Base-by-base conservation (phyloP, 148 eudicot species). In the Nepenthes gracilis region DNA sequence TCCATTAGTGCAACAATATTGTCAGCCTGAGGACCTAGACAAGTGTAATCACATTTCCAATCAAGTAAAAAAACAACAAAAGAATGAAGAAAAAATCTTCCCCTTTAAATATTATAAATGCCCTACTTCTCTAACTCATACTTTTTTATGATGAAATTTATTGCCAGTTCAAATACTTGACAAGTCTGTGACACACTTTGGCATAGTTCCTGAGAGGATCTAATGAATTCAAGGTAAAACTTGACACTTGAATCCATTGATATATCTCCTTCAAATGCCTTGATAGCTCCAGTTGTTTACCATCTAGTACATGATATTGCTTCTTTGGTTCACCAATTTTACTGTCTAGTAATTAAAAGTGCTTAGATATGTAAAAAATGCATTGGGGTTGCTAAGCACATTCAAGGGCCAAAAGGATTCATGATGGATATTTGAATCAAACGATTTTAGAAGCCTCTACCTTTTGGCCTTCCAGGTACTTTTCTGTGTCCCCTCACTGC, bases 221-320 rank as follows among this genome's bases (percentile, higher is more conserved):
- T 55, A 33, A 38, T 34, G 36, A 60, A 12, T 38, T 36, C 23
- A 57, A 36, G 36, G 55, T 45, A 61, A 51, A 54, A 43, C 49
- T 45, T 47, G 43, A 40, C 6, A 86, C 98, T 87, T 88, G 96
- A 77, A 86, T 93, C 80, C 75, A 84, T 71, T 78, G 91, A 62
- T 96, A 93, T 52, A 88, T 78, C 72, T 93, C 98, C 76, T 93
- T 93, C 75, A 93, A n/a, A n/a, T n/a, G n/a, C n/a, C n/a, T n/a
- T n/a, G n/a, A n/a, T n/a, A n/a, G n/a, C n/a, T n/a, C n/a, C n/a
- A n/a, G n/a, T 54, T 86, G 91, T 77, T 93, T 88, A 58, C 81
- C 79, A 40, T 85, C 95, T 70, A 93, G 83, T 95, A 74, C 74
- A 76, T 88, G 81, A 64, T 88, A 81, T 60, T 88, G 88, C 73